Base-by-base conservation (phyloP, 116 monocot genomes). In the Phalaenopsis hybrid region DNA sequence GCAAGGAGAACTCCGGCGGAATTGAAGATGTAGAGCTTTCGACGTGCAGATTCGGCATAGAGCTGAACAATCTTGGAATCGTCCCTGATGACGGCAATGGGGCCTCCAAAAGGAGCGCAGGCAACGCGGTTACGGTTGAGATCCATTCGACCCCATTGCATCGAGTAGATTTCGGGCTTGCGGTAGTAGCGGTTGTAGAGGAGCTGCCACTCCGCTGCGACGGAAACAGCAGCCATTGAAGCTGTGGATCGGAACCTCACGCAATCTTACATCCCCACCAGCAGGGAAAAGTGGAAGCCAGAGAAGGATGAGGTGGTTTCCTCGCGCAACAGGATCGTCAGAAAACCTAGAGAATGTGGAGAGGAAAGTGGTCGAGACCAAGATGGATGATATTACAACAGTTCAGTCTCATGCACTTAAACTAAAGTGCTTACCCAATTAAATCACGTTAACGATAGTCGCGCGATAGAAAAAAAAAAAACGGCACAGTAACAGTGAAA, bases 1-100 rank as follows among this genome's bases (percentile, higher is more conserved):
- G 96, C 84, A 76, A 96, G 73, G 79, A 82, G 86, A 48, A 78
- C 20, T 69, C 93, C 98, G 44, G 98, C 69, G 79, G 94, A 90
- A 79, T 85, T 82, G 90, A 94, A 98, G 77, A 98, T 79, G 78
- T 82, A 93, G 84, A 98, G 98, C 72, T 85, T 81, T 78, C 93
- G 93, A 74, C 98, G 94, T 52, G 98, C 94, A 25, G 98, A 91
- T 86, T 98, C 98, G 59, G 93, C 85, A 80, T 80, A 81, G 76
- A 98, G 90, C 84, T 94, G 98, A 11, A 98, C 95, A 80, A 98
- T 91, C 89, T 98, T 98, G 76, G 98, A 94, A 76, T 98, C 98
- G 82, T 98, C 98, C 41, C 98, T 88, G 81, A 98, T 94, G 79
- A 92, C 92, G 50, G 98, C 98, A 86, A 95, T 89, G 31, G 95